Evolutionary conservation across 2,329 filamentous ascomycete species (phyloP).

Genomic region (Trichoderma koningiopsis): DNA sequence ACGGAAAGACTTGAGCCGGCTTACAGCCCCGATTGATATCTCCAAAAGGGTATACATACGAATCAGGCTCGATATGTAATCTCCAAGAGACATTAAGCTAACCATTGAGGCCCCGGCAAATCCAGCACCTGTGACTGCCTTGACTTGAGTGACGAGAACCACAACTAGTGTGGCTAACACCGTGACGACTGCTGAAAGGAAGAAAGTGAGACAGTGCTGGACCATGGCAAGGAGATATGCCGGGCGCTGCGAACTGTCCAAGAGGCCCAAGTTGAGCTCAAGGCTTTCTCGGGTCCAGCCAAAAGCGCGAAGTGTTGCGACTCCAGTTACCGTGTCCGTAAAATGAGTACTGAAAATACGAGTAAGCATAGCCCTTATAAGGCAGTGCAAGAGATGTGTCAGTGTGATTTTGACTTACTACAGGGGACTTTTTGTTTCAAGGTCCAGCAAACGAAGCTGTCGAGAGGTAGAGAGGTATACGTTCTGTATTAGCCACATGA

Average conservation of each 20-base stretch:
- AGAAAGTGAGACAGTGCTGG: conserved; percentile 26
- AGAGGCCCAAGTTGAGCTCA: conserved; percentile 9
- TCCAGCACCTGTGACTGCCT: conserved; percentile 2
- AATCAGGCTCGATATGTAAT: background rate
- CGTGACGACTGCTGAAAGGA: conserved; percentile 23
- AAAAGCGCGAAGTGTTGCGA: conserved; percentile 27
- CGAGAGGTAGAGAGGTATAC: conserved; percentile 63
- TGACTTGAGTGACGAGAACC: conserved; percentile 17
- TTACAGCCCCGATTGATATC: conserved; percentile 20
- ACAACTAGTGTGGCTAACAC: conserved; percentile 25
- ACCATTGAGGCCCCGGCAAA: conserved; percentile 12
- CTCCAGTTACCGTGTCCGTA: conserved; percentile 24
- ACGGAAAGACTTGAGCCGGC: conserved; percentile 31
- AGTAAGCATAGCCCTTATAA: background rate
- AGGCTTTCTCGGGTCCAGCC: conserved; percentile 21
- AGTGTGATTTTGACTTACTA: conserved; percentile 30
- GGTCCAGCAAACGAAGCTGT: conserved; percentile 61
- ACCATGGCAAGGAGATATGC: conserved; percentile 26
- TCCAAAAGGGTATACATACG: conserved; percentile 21
- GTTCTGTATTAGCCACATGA: conserved; percentile 55
- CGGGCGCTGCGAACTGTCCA: conserved; percentile 26
- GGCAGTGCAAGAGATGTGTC: background rate
- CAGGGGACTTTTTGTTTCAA: conserved; percentile 60
- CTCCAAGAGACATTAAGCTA: conserved; percentile 16
- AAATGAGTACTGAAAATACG: conserved; percentile 14